A percentile compares a stretch with the other conserved stretches of the same genome.
These are phyloP conservation scores for Kwoniella shandongensis DNA, from an alignment of 768 basidiomycete genomes.

Conservation along the genomic window DNA sequence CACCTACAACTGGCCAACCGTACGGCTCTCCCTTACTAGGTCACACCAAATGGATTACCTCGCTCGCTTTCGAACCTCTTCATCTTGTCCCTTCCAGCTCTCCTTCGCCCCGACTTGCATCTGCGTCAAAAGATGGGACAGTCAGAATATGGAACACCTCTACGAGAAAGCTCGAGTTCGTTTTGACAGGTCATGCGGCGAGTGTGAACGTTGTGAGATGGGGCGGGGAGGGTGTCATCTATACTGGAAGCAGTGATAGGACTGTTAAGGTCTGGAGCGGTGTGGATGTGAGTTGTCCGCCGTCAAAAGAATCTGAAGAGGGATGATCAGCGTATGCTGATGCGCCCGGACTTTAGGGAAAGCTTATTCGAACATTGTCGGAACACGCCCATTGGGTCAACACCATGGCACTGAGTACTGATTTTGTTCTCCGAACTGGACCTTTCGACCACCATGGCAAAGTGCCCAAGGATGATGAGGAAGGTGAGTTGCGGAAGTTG, in stretches of 20 bases:
- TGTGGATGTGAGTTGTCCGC: slow-evolving; percentile 60
- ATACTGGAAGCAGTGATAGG: slow-evolving; percentile 91
- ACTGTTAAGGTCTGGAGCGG: slow-evolving; percentile 95
- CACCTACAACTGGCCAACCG: slow-evolving; percentile 84
- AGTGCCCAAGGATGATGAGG: slow-evolving; percentile 72
- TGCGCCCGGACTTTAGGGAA: slow-evolving; percentile 61
- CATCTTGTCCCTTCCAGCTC: slow-evolving; percentile 67
- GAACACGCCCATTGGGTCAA: slow-evolving; percentile 99
- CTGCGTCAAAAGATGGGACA: slow-evolving; percentile 92
- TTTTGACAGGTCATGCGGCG: slow-evolving; percentile 88
- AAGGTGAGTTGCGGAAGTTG: slow-evolving; percentile 68
- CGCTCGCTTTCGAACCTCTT: slow-evolving; percentile 92
- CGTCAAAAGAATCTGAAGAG: not conserved
- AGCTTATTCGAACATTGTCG: slow-evolving; percentile 76
- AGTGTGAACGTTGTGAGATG: slow-evolving; percentile 94
- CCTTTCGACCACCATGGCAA: slow-evolving; percentile 88
- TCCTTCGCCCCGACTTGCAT: slow-evolving; percentile 77
- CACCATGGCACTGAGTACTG: slow-evolving; percentile 89
- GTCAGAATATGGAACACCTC: slow-evolving; percentile 89
- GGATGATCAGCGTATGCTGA: not conserved
- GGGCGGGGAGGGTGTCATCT: slow-evolving; percentile 88
- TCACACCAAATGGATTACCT: slow-evolving; percentile 94
- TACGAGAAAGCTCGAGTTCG: slow-evolving; percentile 71
- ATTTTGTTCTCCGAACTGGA: slow-evolving; percentile 90
- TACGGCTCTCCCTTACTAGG: slow-evolving; percentile 86